Conservation (phyloP, 345 rosid genomes). For the Hypericum androsaemum region DNA sequence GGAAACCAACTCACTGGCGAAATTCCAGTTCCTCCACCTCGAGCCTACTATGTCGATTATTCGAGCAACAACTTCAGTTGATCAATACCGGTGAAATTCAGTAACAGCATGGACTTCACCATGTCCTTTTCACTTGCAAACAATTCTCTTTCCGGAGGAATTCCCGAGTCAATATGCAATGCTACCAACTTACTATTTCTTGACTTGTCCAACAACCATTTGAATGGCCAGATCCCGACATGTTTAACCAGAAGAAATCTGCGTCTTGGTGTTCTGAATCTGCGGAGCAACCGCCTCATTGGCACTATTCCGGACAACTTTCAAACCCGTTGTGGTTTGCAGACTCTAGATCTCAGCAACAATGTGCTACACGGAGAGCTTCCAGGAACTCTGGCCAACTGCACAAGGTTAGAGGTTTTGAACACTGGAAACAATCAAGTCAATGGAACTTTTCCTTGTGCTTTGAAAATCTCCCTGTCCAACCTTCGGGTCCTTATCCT, state of each 20-base stretch:
- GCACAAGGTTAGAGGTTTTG: slow-evolving; percentile 27
- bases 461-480: slow-evolving; percentile 17
- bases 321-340: neutral
- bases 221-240: slow-evolving; percentile 17
- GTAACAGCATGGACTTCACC: neutral
- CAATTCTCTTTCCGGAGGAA: neutral
- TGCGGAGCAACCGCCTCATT: slow-evolving; percentile 3
- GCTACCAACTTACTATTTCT: slow-evolving; percentile 12
- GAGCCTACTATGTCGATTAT: no score
- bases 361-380: slow-evolving; percentile 25
- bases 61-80: no score
- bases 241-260: neutral
- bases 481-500: slow-evolving; percentile 36
- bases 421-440: slow-evolving; percentile 32
- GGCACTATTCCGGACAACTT: slow-evolving; percentile 15
- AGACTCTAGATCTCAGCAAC: slow-evolving; percentile 19
- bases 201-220: slow-evolving; percentile 19
- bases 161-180: slow-evolving; percentile 16
- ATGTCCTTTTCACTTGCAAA: slow-evolving; percentile 11
- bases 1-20: no score
- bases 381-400: slow-evolving; percentile 29
- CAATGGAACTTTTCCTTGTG: slow-evolving; percentile 29
- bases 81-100: no score
- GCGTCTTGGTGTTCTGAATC: slow-evolving; percentile 1
- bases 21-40: no score